Evolutionary conservation across 495 filamentous ascomycete genomes (phyloP), one percentile per base, ranked within the genome.

Genomic region (Penicillium soppii): DNA sequence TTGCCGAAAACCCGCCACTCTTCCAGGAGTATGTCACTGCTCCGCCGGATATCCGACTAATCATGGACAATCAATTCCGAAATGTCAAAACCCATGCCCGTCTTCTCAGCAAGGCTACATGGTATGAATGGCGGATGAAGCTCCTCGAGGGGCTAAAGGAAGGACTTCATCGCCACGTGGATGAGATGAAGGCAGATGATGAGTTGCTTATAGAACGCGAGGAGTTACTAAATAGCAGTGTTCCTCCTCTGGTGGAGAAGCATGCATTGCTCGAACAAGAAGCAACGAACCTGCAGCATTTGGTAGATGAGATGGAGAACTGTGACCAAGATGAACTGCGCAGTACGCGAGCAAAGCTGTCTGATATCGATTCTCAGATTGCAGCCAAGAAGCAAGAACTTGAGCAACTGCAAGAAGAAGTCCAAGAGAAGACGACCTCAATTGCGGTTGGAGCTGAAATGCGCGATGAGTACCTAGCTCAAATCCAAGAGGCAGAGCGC

Each of bases 51-150:
- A 78, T 95, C 53, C 87, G 86, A 57, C 66, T 81, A 1, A 78
- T 94, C 40, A 92, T 98, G 87, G 92, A 98, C 69, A 92, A 88
- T 52, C 94, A 97, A 64, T 92, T 98, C 70, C 92, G 92, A 65
- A 95, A 96, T 53, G 86, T 95, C 61, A 97, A 96, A 73, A 95
- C 90, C 0, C 85, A 97, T 64, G 88, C 95, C 3, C 76, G 95
- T 33, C 75, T 95, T 5, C 78, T 89, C 10, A 96, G 92, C 72
- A 96, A 96, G 64, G 90, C 83, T 30, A 92, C 90, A 68, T 98
- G 95, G 95, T 97, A 98, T 63, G 86, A 91, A 62, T 98, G 95
- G 95, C 88, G 95, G 26, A 91, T 88, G 83, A 90, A 90, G 57
- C 81, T 97, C 21, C 83, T 96, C 10, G 85, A 88, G 19, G 90